phyloP scores from a whole-genome alignment of 352 stramenopile genomes.

The Blastocystis sp. region DNA sequence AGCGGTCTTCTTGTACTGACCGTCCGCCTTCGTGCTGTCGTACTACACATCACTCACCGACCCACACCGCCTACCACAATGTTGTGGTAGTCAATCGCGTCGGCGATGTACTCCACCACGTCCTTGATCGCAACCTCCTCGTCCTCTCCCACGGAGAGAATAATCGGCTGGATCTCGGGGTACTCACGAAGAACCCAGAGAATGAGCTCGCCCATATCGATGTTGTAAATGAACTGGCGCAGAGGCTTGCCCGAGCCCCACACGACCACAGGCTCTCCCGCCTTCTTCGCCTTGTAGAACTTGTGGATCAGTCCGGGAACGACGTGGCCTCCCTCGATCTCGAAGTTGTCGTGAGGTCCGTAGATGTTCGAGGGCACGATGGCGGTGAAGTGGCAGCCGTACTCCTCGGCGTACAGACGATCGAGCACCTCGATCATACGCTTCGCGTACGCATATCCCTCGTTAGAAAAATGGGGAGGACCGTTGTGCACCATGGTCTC shows the following conservation, averaged over 20 bases:
- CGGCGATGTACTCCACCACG: slow-evolving; percentile 81
- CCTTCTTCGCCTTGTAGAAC: slow-evolving; percentile 90
- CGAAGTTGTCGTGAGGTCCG: slow-evolving; percentile 95
- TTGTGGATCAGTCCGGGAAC: slow-evolving; percentile 97
- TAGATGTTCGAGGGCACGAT: slow-evolving; percentile 99
- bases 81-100: slow-evolving; percentile 79
- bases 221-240: slow-evolving; percentile 94
- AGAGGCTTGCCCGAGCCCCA: slow-evolving; percentile 90
- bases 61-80: slow-evolving; percentile 76
- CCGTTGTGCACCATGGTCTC: slow-evolving; percentile 92
- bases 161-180: slow-evolving; percentile 86
- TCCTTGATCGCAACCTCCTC: slow-evolving; percentile 91
- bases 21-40: slow-evolving; percentile 90
- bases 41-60: slow-evolving; percentile 80
- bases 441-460: slow-evolving; percentile 95
- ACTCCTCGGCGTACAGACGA: slow-evolving; percentile 80
- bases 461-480: slow-evolving; percentile 79
- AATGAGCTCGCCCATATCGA: slow-evolving; percentile 89
- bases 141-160: slow-evolving; percentile 87
- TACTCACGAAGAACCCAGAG: slow-evolving; percentile 85
- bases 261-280: slow-evolving; percentile 84
- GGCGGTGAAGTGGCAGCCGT: slow-evolving; percentile 92
- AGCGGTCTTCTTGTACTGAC: slow-evolving; percentile 97
- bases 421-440: slow-evolving; percentile 96
- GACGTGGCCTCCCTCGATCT: slow-evolving; percentile 91